Evolutionary conservation across 1,284 basidiomycete genomes (phyloP).

Genomic region (Sphagnurus paluster): DNA sequence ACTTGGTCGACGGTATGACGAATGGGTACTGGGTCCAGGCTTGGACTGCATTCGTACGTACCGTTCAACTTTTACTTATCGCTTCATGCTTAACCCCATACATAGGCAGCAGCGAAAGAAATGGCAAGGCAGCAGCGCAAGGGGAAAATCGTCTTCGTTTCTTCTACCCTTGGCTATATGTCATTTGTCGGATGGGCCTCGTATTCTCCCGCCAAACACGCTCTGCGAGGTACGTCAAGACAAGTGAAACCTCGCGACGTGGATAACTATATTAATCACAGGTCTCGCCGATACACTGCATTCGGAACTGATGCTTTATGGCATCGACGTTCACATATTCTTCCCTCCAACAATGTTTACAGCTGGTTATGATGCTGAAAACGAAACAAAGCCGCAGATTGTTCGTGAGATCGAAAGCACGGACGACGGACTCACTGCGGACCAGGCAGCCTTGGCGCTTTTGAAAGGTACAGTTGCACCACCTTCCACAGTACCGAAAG

Average conservation of each 20-base stretch:
- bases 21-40: conserved; percentile 71
- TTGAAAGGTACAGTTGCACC: conserved; percentile 52
- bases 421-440: conserved; percentile 69
- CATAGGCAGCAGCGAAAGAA: conserved; percentile 66
- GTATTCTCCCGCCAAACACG: conserved; percentile 89
- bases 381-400: conserved; percentile 79
- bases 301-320: conserved; percentile 79
- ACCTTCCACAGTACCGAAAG: not conserved
- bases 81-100: not conserved
- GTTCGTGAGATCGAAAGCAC: conserved; percentile 80
- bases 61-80: not conserved
- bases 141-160: conserved; percentile 79
- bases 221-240: conserved; percentile 70
- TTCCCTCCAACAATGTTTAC: conserved; percentile 86
- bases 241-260: conserved; percentile 16
- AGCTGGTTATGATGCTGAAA: conserved; percentile 80
- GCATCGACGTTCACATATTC: conserved; percentile 81
- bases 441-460: conserved; percentile 63
- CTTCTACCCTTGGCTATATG: conserved; percentile 80
- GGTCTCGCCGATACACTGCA: conserved; percentile 86
- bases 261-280: conserved; percentile 62
- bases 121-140: conserved; percentile 62
- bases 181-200: conserved; percentile 81
- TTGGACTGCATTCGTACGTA: conserved; percentile 74
- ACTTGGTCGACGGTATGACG: conserved; percentile 62